These are phyloP conservation scores for Myriosclerotinia curreyana DNA, from an alignment of 2,329 filamentous ascomycete genomes.

Conservation along the genomic window DNA sequence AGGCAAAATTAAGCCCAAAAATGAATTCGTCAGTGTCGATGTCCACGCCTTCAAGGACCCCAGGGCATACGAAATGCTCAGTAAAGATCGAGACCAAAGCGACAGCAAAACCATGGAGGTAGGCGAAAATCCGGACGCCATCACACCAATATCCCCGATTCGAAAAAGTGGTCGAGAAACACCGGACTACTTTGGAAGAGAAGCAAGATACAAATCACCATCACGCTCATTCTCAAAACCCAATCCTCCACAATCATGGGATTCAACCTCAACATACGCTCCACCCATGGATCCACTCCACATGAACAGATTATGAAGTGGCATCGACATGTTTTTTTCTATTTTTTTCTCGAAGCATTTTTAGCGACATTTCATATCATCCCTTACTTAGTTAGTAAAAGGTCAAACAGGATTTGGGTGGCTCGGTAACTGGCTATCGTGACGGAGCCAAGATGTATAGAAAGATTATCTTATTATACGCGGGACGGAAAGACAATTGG, in stretches of 20 bases:
- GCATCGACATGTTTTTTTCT: background rate
- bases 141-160: slow-evolving; percentile 34
- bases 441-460: background rate
- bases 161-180: slow-evolving; percentile 36
- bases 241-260: slow-evolving; percentile 41
- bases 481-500: background rate
- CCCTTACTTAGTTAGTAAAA: background rate
- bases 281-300: slow-evolving; percentile 34
- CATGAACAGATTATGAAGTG: slow-evolving; percentile 37
- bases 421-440: background rate
- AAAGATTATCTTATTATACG: background rate
- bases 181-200: slow-evolving; percentile 43
- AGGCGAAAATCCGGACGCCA: slow-evolving; percentile 16
- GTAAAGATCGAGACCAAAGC: slow-evolving; percentile 41
- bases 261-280: slow-evolving; percentile 32
- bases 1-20: slow-evolving; percentile 50
- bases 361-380: slow-evolving; percentile 1
- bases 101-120: slow-evolving; percentile 36
- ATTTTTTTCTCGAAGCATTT: background rate
- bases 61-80: slow-evolving; percentile 78
- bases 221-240: slow-evolving; percentile 49
- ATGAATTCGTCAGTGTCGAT: slow-evolving; percentile 88
- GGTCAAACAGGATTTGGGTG: slow-evolving; percentile 6
- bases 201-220: slow-evolving; percentile 47
- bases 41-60: slow-evolving; percentile 59